A percentile compares a stretch with the other conserved stretches of the same genome.
Evolutionary conservation across 768 basidiomycete species (phyloP).

Genomic region (Lenzites betulinus): DNA sequence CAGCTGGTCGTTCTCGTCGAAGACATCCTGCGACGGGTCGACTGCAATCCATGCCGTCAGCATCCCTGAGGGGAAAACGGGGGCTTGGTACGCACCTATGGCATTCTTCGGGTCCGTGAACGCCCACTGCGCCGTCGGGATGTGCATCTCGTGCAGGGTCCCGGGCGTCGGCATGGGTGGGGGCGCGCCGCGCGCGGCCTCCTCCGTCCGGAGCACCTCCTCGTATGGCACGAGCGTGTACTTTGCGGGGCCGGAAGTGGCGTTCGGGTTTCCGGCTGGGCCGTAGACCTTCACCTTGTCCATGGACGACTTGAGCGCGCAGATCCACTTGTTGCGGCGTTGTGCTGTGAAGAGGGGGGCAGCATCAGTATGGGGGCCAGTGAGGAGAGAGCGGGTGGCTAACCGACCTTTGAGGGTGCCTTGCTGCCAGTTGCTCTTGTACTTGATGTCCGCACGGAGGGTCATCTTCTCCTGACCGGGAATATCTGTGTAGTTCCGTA

Average conservation of each 20-base stretch:
- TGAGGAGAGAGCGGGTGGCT: neutral
- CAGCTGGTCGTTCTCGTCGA: slow-evolving; percentile 23
- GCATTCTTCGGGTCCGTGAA: slow-evolving; percentile 29
- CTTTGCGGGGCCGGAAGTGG: slow-evolving; percentile 52
- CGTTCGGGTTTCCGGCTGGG: slow-evolving; percentile 57
- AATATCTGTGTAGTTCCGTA: slow-evolving; percentile 51
- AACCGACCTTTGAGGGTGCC: slow-evolving; percentile 63
- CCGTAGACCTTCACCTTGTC: slow-evolving; percentile 73
- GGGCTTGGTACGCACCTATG: slow-evolving; percentile 29
- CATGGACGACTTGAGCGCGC: slow-evolving; percentile 74
- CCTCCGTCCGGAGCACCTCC: slow-evolving; percentile 42
- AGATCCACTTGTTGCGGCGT: slow-evolving; percentile 93
- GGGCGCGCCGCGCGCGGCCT: slow-evolving; percentile 6
- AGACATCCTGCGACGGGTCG: slow-evolving; percentile 28
- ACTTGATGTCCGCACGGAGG: slow-evolving; percentile 80
- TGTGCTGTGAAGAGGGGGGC: slow-evolving; percentile 30
- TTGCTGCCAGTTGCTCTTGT: slow-evolving; percentile 86
- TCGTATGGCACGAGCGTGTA: slow-evolving; percentile 80
- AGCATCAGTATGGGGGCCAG: neutral
- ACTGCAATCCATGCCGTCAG: too few relatives aligned
- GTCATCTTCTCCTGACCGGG: slow-evolving; percentile 80
- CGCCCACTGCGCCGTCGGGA: slow-evolving; percentile 22
- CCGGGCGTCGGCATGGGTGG: neutral
- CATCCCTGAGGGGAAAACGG: too few relatives aligned
- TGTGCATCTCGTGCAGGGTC: slow-evolving; percentile 21